Conservation (phyloP, 2,329 filamentous ascomycete species). For the Stemphylium beticola region DNA sequence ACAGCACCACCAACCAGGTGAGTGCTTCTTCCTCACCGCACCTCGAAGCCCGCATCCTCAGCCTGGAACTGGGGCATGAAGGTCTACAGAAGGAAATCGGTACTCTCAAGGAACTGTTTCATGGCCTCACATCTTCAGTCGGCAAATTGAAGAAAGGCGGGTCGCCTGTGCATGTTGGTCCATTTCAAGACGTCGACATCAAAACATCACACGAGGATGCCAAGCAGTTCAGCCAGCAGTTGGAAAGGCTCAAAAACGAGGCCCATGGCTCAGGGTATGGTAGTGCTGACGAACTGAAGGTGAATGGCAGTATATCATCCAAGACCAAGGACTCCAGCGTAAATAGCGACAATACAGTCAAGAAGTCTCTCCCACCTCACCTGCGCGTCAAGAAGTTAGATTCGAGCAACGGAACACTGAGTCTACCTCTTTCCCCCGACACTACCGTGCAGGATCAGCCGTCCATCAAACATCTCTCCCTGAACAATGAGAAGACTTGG, state of each 20-base stretch:
- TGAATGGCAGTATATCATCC: constrained; percentile 9
- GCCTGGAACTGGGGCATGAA: constrained; percentile 23
- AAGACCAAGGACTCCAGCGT: constrained; percentile 8
- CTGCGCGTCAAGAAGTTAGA: constrained; percentile 14
- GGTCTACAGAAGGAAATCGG: constrained; percentile 23
- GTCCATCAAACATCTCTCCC: constrained; percentile 22
- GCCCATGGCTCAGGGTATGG: constrained; percentile 10
- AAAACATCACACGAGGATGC: constrained; percentile 19
- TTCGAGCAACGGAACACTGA: constrained; percentile 1
- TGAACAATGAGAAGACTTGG: constrained; percentile 32
- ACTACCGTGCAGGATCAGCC: constrained; percentile 12
- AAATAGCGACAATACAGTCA: constrained; percentile 4
- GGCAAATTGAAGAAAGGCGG: constrained; percentile 27
- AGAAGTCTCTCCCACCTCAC: constrained; percentile 28
- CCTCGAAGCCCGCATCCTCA: constrained; percentile 26
- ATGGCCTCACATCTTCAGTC: constrained; percentile 26
- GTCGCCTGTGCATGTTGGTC: constrained; percentile 25
- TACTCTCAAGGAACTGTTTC: constrained; percentile 20
- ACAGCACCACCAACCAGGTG: constrained; percentile 19
- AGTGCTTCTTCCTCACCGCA: constrained; percentile 17
- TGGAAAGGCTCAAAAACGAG: constrained; percentile 24
- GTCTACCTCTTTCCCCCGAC: constrained; percentile 17
- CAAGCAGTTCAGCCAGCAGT: constrained; percentile 19
- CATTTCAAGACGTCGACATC: constrained; percentile 16
- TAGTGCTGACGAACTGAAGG: constrained; percentile 17